Evolutionary conservation across 164 flowering plant species (phyloP).

Genomic region (Chloranthus sessilifolius): DNA sequence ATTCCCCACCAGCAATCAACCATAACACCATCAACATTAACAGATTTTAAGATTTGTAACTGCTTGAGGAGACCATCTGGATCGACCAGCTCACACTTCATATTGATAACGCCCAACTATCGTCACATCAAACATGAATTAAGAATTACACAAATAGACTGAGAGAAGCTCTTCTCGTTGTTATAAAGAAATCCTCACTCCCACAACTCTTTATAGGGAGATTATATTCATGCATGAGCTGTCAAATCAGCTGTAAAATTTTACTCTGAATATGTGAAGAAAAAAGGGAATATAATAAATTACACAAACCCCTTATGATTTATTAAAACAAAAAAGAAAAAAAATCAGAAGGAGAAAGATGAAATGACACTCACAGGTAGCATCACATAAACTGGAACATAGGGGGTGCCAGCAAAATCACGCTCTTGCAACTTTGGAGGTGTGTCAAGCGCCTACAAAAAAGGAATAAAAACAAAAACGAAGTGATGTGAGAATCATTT

Average conservation of each 20-base stretch:
- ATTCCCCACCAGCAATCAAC: slow-evolving; percentile 97
- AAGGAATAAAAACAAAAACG: too few species aligned
- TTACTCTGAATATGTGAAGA: too few species aligned
- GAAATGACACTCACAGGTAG: slow-evolving; percentile 14
- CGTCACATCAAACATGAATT: background rate
- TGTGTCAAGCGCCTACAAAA: too few species aligned
- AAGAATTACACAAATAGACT: background rate
- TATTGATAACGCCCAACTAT: slow-evolving; percentile 79
- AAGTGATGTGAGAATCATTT: too few species aligned
- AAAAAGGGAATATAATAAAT: too few species aligned
- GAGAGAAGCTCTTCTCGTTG: background rate
- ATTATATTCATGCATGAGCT: too few species aligned
- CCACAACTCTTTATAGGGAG: too few species aligned
- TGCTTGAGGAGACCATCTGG: slow-evolving; percentile 74
- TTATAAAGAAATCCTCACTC: too few species aligned
- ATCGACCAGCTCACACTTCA: slow-evolving; percentile 81
- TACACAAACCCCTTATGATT: too few species aligned
- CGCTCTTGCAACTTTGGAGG: slow-evolving; percentile 10
- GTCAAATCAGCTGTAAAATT: too few species aligned
- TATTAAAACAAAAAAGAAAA: background rate
- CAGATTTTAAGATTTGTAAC: slow-evolving; percentile 62
- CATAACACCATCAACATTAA: slow-evolving; percentile 79
- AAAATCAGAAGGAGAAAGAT: background rate
- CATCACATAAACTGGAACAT: slow-evolving; percentile 19
- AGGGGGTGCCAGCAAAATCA: slow-evolving; percentile 16